Evolutionary conservation across 768 basidiomycete species (phyloP).

Genomic region (Leccinum ochraceum): DNA sequence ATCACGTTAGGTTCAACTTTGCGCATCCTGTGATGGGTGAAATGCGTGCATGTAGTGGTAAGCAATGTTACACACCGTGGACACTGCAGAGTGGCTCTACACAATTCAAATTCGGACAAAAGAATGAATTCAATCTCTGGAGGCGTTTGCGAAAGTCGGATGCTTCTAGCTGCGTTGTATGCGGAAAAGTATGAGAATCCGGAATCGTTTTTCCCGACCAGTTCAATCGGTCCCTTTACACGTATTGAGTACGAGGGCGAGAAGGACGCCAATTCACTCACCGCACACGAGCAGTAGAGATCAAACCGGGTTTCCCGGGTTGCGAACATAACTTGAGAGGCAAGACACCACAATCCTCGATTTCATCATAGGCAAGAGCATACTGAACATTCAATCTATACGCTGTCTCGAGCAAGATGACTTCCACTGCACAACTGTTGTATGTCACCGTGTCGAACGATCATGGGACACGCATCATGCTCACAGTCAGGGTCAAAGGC

Average conservation of each 20-base stretch:
- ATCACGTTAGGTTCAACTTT: constrained; percentile 28
- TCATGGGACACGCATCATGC: constrained; percentile 12
- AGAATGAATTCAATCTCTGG: constrained; percentile 39
- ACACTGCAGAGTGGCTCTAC: constrained; percentile 48
- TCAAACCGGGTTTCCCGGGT: constrained; percentile 26
- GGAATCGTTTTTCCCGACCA: constrained; percentile 32
- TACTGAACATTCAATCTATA: constrained; percentile 42
- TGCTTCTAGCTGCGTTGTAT: constrained; percentile 8
- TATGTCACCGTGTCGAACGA: constrained; percentile 24
- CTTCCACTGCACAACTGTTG: constrained; percentile 40
- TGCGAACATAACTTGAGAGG: constrained; percentile 38
- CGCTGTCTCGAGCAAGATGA: constrained; percentile 50
- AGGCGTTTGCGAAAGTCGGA: constrained; percentile 31
- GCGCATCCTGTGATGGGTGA: constrained; percentile 13
- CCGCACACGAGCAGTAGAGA: constrained; percentile 27
- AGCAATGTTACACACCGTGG: constrained; percentile 42
- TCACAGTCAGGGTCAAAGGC: constrained; percentile 43
- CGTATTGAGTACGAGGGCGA: constrained; percentile 5
- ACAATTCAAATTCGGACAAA: constrained; percentile 57
- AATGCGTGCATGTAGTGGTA: constrained; percentile 11
- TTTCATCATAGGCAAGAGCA: constrained; percentile 41
- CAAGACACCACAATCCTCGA: constrained; percentile 52
- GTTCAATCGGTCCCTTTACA: constrained; percentile 32
- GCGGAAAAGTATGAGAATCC: constrained; percentile 15
- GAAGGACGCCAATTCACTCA: constrained; percentile 28